A percentile compares a stretch with the other conserved stretches of the same genome.
phyloP scores from a whole-genome alignment of 2,329 filamentous ascomycete genomes.

The Claviceps purpurea region DNA sequence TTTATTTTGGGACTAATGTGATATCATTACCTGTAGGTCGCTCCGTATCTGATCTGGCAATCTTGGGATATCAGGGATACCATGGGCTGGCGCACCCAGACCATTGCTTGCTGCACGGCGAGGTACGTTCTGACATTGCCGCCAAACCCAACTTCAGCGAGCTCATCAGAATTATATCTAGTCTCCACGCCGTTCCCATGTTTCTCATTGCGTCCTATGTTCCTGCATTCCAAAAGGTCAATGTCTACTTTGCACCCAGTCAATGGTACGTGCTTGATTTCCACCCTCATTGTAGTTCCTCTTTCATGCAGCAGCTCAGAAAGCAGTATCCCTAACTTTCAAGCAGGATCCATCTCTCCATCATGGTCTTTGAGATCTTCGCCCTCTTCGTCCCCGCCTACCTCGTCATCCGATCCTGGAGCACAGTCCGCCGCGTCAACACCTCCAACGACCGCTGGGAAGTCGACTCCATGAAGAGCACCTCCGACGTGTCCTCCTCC shows the following conservation, averaged over 20 bases:
- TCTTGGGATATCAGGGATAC: conserved; percentile 48
- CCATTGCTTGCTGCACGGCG: conserved; percentile 34
- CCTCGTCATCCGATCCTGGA: conserved; percentile 31
- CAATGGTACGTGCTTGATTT: conserved; percentile 47
- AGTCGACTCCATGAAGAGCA: conserved; percentile 3
- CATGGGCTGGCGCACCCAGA: conserved; percentile 51
- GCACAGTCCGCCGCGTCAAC: conserved; percentile 18
- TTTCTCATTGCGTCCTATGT: conserved; percentile 46
- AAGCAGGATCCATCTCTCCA: conserved; percentile 32
- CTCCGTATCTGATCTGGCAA: conserved; percentile 45
- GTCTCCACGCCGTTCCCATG: conserved; percentile 49
- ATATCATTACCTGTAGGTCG: conserved; percentile 23
- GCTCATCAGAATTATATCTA: conserved; percentile 11
- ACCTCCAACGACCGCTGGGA: conserved; percentile 8
- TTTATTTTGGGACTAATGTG: not conserved
- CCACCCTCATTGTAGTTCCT: conserved; percentile 15
- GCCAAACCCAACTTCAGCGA: not conserved
- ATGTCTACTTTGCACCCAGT: conserved; percentile 40
- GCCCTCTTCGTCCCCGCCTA: conserved; percentile 47
- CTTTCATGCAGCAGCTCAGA: not conserved
- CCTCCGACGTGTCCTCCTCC: not conserved
- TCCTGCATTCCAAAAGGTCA: conserved; percentile 34
- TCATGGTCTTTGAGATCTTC: conserved; percentile 46
- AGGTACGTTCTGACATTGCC: conserved; percentile 17
- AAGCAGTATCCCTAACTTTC: not conserved